Conservation (phyloP, 2,329 filamentous ascomycete species). For the Xylaria arbuscula region DNA sequence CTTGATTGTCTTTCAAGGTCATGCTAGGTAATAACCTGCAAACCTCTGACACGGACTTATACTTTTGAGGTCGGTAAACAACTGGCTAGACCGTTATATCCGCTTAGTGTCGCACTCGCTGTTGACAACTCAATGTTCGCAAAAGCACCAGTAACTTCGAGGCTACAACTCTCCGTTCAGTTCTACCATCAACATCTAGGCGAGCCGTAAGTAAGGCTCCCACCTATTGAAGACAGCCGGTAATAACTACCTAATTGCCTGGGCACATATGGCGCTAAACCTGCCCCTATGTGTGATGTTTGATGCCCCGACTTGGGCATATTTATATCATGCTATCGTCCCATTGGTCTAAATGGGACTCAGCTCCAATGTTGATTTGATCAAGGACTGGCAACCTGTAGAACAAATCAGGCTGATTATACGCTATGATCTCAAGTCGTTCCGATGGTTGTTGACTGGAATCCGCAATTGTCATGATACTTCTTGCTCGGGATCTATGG, state of each 20-base stretch:
- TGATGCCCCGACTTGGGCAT: neutral
- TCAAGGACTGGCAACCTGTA: neutral
- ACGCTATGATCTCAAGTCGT: neutral
- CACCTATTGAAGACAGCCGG: neutral
- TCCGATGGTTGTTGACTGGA: slow-evolving; percentile 1
- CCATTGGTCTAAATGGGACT: slow-evolving; percentile 4
- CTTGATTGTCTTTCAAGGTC: neutral
- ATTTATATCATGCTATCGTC: neutral
- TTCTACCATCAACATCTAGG: neutral
- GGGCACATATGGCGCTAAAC: neutral
- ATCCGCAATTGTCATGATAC: slow-evolving; percentile 39
- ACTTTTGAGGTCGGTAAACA: neutral
- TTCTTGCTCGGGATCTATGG: slow-evolving; percentile 45
- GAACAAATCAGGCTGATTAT: neutral
- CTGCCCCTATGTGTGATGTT: neutral
- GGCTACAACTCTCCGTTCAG: neutral
- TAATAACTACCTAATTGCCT: slow-evolving; percentile 1
- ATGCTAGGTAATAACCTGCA: neutral
- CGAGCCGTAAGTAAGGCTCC: neutral
- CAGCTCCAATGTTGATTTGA: neutral
- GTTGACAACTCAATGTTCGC: neutral
- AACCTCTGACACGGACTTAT: neutral
- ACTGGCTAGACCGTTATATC: neutral
- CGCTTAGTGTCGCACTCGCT: slow-evolving; percentile 1
- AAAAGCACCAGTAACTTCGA: slow-evolving; percentile 1